Conservation (phyloP, 305 asterid species). For the Fraxinus greggii region DNA sequence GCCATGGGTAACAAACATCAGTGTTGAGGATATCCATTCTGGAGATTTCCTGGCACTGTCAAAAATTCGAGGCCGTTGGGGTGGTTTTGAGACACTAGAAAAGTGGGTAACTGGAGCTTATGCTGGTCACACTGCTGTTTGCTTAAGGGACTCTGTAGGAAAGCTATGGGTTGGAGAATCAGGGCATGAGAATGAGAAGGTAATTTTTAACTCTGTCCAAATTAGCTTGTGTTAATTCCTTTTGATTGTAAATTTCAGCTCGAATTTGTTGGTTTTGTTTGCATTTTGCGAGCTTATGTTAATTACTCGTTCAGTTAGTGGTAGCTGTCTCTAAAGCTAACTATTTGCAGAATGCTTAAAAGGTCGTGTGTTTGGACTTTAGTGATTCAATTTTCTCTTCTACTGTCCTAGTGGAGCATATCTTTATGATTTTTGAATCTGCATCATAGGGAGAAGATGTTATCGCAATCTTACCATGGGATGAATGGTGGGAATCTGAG, state of each 20-base stretch:
- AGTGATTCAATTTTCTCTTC: background rate
- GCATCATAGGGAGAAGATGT: constrained; percentile 72
- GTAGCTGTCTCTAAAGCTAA: background rate
- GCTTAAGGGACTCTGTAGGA: constrained; percentile 82
- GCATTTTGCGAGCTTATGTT: background rate
- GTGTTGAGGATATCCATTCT: constrained; percentile 71
- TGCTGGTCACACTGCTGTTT: constrained; percentile 95
- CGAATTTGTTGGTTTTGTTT: background rate
- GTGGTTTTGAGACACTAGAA: constrained; percentile 93
- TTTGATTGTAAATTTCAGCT: background rate
- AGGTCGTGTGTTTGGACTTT: background rate
- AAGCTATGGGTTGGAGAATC: constrained; percentile 97
- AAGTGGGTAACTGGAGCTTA: constrained; percentile 96
- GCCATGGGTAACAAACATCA: constrained; percentile 84
- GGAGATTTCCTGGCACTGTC: constrained; percentile 93
- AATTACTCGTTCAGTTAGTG: background rate
- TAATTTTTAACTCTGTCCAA: constrained; percentile 24
- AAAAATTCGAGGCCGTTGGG: constrained; percentile 92
- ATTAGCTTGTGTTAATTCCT: background rate
- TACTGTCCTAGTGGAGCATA: background rate
- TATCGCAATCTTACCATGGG: constrained; percentile 88
- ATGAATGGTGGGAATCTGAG: constrained; percentile 95
- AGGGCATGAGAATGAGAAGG: constrained; percentile 84
- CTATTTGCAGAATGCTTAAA: background rate
- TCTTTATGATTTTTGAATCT: background rate